Evolutionary conservation across 805 yeast genomes (phyloP), one percentile per base, ranked within the genome.

Genomic region (Metschnikowia sp.): DNA sequence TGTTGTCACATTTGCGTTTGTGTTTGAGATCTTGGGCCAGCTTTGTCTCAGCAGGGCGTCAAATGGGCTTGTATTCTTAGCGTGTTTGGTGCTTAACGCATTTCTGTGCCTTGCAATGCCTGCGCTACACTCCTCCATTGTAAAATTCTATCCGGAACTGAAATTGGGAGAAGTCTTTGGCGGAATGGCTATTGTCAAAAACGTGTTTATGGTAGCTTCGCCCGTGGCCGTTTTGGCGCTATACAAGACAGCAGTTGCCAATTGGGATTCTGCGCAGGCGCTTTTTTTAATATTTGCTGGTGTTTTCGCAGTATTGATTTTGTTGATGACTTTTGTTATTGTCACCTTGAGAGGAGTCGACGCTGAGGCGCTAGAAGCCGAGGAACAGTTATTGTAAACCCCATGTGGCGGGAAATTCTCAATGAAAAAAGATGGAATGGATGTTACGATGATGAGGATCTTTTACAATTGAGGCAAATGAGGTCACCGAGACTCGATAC

Each of bases 121-220:
- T 1, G 72, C 83, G 0, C 49, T 83, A 10, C 83, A 79, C 56
- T 72, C 84, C 0, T 53, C 86, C 1, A 64, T 84, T 12, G 70
- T 82, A 47, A 86, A 86, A 60, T 81, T 82, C 61, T 78, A 74
- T 51, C 78, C 80, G 1, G 79, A 79, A 32, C 71, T 75, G 12
- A 75, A 75, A 51, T 72, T 80, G 5, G 95, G 95, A 12, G 89
- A 84, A 62, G 69, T 83, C n/a, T 85, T 84, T 65, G 90, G 91
- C 11, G 88, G 84, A 0, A 61, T 85, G 33, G 79, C 88, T 0
- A 60, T 86, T 42, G 59, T 84, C 12, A 78, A 81, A 58, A 83
- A 80, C 53, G 39, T 76, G 0, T 62, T 76, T 4, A 64, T 68
- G 48, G 64, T 83, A 50, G 47, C 75, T 8, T 64, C 73, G 0